Conservation (phyloP, 805 yeast species). For the Zygosaccharomyces pseudorouxii region DNA sequence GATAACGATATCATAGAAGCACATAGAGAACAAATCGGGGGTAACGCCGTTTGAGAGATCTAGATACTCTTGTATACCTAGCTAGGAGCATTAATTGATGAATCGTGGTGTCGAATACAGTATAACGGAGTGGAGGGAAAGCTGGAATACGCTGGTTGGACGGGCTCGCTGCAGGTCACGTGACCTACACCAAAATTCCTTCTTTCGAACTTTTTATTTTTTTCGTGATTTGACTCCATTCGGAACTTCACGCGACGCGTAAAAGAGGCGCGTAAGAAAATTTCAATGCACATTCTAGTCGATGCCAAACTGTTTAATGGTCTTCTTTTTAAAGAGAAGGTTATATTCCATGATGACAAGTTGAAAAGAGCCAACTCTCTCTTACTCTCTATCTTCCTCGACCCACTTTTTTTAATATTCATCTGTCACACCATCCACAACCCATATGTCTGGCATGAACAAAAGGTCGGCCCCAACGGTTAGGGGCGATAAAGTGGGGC, state of each 20-base stretch:
- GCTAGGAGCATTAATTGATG: slow-evolving; percentile 1
- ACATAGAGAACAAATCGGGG: slow-evolving; percentile 90
- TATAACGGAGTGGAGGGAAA: not conserved
- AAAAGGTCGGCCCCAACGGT: slow-evolving; percentile 21
- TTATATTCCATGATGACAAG: not conserved
- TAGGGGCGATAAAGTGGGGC: slow-evolving; percentile 60
- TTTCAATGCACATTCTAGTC: not conserved
- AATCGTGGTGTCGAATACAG: not conserved
- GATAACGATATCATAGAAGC: slow-evolving; percentile 97
- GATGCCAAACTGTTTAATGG: not conserved
- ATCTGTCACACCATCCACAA: not conserved
- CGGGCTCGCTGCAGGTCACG: slow-evolving; percentile 5
- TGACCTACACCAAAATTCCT: slow-evolving; percentile 1
- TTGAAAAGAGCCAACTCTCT: not conserved
- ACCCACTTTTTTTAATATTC: too few relatives aligned
- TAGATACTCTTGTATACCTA: slow-evolving; percentile 2
- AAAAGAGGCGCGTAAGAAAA: slow-evolving; percentile 4
- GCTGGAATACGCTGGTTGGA: not conserved
- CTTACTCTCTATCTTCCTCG: not conserved
- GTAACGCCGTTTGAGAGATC: slow-evolving; percentile 9
- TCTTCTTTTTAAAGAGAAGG: slow-evolving; percentile 1
- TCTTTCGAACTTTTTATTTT: not conserved
- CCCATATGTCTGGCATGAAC: slow-evolving; percentile 9
- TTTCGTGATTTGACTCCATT: slow-evolving; percentile 11
- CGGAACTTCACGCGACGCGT: slow-evolving; percentile 9